A percentile compares a stretch with the other conserved stretches of the same genome.
These are phyloP conservation scores for Malassezia globosa DNA, from an alignment of 1,284 basidiomycete genomes.

Conservation along the genomic window DNA sequence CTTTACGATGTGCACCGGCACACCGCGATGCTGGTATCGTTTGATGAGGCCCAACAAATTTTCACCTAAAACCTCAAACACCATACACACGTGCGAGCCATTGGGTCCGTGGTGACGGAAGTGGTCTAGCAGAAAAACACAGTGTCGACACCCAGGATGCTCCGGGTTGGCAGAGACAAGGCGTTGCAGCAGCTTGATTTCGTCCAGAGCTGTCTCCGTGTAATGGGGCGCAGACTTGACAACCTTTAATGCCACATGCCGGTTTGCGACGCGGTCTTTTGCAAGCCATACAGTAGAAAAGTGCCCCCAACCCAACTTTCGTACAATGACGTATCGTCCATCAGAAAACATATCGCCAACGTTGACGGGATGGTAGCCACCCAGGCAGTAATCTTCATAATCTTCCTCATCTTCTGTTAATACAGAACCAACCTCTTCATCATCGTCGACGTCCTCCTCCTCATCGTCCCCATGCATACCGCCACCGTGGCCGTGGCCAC, in stretches of 20 bases:
- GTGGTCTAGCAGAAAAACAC: slow-evolving; percentile 92
- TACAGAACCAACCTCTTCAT: slow-evolving; percentile 25
- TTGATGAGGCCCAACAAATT: slow-evolving; percentile 96
- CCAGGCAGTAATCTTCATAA: slow-evolving; percentile 50
- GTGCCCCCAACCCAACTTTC: slow-evolving; percentile 97
- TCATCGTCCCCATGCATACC: neutral
- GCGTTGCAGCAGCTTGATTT: slow-evolving; percentile 92
- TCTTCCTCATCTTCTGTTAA: slow-evolving; percentile 50
- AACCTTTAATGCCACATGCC: slow-evolving; percentile 95
- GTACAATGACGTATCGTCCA: slow-evolving; percentile 75
- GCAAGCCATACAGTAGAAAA: slow-evolving; percentile 55
- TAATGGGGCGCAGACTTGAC: slow-evolving; percentile 95
- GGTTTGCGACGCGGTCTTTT: slow-evolving; percentile 55
- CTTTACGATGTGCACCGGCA: slow-evolving; percentile 82
- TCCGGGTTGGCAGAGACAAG: slow-evolving; percentile 72
- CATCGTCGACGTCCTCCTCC: neutral
- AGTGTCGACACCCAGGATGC: slow-evolving; percentile 49
- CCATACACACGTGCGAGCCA: slow-evolving; percentile 97
- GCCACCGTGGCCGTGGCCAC: too few species aligned
- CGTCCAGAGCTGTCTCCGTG: slow-evolving; percentile 94
- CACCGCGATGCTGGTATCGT: slow-evolving; percentile 85
- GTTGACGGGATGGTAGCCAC: slow-evolving; percentile 81
- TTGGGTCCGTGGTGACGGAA: slow-evolving; percentile 94
- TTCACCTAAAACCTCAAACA: slow-evolving; percentile 96
- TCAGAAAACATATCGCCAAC: slow-evolving; percentile 86